Evolutionary conservation across 371 early-diverging fungal genomes (phyloP).

Genomic region (Rhizopus delemar): DNA sequence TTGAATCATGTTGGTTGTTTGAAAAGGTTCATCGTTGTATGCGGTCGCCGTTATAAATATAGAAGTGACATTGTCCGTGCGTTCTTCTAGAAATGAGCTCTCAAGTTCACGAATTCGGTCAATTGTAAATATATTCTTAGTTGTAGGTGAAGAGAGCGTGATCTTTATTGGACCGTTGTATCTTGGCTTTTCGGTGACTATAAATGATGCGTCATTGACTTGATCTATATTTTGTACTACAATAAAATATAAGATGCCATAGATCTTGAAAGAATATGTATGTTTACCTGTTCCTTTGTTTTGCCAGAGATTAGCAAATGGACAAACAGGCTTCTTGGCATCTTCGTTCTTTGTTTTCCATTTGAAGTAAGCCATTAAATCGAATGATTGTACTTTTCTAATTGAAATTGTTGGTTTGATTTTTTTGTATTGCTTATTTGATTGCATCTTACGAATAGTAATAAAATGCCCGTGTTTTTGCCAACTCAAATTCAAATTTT

Average conservation of each 20-base stretch:
- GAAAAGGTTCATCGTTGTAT: constrained; percentile 8
- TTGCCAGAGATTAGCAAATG: constrained; percentile 65
- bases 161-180: constrained; percentile 26
- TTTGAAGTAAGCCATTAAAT: constrained; percentile 43
- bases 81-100: constrained; percentile 11
- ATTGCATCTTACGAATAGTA: constrained; percentile 43
- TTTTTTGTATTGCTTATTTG: background rate
- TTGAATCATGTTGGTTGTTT: constrained; percentile 18
- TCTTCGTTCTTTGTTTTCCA: constrained; percentile 51
- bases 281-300: constrained; percentile 45
- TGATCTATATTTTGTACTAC: constrained; percentile 20
- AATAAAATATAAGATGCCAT: too few relatives aligned
- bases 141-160: constrained; percentile 38
- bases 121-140: constrained; percentile 29
- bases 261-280: background rate
- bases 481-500: constrained; percentile 48
- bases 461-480: constrained; percentile 56
- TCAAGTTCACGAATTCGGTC: constrained; percentile 26
- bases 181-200: constrained; percentile 20
- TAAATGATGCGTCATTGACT: constrained; percentile 20
- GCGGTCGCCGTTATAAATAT: constrained; percentile 32
- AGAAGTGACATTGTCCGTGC: constrained; percentile 25
- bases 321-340: constrained; percentile 48
- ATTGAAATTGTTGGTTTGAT: background rate
- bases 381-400: constrained; percentile 52